Evolutionary conservation across 495 filamentous ascomycete genomes (phyloP).

Genomic region (Platismatia glauca): DNA sequence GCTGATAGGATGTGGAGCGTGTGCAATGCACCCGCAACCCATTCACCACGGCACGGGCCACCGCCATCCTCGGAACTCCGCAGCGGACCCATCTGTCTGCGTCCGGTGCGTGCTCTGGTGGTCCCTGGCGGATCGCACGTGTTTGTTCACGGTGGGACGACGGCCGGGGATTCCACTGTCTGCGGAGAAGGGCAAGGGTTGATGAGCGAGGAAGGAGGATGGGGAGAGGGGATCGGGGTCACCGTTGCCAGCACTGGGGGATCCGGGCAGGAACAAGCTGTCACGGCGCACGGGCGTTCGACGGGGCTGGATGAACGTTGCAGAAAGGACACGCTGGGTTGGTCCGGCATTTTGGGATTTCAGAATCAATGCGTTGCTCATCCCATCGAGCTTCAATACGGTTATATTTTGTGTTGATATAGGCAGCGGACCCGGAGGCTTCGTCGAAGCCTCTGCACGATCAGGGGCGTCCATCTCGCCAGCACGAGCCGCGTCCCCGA

Average conservation of each 20-base stretch:
- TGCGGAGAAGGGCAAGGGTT: not conserved
- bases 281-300: too few relatives aligned
- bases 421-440: not conserved
- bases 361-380: not conserved
- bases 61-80: not conserved
- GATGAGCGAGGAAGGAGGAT: not conserved
- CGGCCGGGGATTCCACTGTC: not conserved
- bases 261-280: not conserved
- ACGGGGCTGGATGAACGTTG: too few relatives aligned
- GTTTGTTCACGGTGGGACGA: not conserved
- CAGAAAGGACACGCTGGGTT: too few relatives aligned
- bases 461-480: not conserved
- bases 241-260: not conserved
- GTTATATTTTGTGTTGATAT: not conserved
- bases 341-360: not conserved
- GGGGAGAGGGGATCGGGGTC: not conserved
- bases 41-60: not conserved
- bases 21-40: not conserved
- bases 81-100: not conserved
- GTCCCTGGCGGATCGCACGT: not conserved
- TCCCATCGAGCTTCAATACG: not conserved
- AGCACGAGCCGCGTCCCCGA: too few relatives aligned
- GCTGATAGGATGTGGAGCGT: too few relatives aligned
- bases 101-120: not conserved
- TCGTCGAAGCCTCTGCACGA: not conserved